Percentiles rank a stretch among this genome's conserved stretches.
phyloP scores from a whole-genome alignment of 164 flowering plant species.

The Paratinospora sagittata region DNA sequence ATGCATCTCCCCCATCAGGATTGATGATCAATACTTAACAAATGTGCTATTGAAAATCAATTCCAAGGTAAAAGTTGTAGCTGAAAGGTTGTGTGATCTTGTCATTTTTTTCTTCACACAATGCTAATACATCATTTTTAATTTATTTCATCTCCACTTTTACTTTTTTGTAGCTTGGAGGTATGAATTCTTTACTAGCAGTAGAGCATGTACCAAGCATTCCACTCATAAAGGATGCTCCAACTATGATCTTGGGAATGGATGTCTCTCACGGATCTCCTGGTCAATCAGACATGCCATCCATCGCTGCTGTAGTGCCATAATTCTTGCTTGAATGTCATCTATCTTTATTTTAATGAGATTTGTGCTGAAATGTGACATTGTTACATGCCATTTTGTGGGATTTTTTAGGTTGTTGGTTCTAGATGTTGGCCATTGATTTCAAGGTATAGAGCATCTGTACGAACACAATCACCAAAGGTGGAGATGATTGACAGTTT shows the following conservation, averaged over 20 bases:
- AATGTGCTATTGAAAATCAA: constrained; percentile 86
- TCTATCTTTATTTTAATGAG: neutral
- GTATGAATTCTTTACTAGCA: constrained; percentile 66
- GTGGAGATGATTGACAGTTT: constrained; percentile 58
- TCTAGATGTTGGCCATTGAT: constrained; percentile 78
- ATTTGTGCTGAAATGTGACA: neutral
- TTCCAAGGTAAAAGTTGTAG: too few species aligned
- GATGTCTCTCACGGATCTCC: constrained; percentile 90
- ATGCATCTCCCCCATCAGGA: constrained; percentile 55
- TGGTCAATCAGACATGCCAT: constrained; percentile 65
- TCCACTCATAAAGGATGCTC: constrained; percentile 49
- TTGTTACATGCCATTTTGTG: neutral
- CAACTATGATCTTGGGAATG: constrained; percentile 85
- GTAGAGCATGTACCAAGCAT: constrained; percentile 44
- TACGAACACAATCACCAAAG: constrained; percentile 58
- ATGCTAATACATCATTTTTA: too few species aligned
- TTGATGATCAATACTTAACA: constrained; percentile 73
- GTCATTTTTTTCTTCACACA: too few species aligned
- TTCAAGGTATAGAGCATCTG: constrained; percentile 73
- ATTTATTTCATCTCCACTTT: too few species aligned
- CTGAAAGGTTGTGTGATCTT: too few species aligned
- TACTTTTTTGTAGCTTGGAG: constrained; percentile 56
- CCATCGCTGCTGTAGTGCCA: constrained; percentile 79
- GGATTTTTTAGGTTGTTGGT: constrained; percentile 60
- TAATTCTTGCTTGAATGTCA: neutral